Conservation (phyloP, 371 early-diverging fungal genomes). For the Mucor racemosus region DNA sequence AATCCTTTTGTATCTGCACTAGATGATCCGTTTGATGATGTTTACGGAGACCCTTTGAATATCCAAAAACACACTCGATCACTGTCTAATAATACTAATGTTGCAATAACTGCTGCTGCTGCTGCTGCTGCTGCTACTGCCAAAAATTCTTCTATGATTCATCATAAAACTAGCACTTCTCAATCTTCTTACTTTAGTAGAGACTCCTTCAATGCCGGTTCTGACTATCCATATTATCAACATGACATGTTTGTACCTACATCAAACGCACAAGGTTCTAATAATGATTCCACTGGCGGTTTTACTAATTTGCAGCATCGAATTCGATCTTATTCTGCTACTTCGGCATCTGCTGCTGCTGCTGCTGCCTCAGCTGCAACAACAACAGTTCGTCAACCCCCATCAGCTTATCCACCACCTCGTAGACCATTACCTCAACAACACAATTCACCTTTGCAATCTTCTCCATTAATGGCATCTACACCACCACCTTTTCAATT, state of each 20-base stretch:
- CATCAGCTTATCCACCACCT: background rate
- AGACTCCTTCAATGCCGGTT: background rate
- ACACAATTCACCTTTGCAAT: background rate
- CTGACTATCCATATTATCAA: background rate
- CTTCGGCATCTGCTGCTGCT: conserved; percentile 3
- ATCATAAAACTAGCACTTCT: conserved; percentile 38
- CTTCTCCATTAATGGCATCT: background rate
- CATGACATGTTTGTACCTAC: conserved; percentile 14
- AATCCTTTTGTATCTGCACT: conserved; percentile 25
- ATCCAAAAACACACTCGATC: background rate
- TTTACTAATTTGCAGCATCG: conserved; percentile 3
- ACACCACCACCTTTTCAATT: background rate
- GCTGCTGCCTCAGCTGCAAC: background rate
- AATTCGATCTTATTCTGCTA: conserved; percentile 5
- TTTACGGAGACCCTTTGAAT: conserved; percentile 17
- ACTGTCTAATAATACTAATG: background rate
- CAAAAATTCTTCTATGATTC: background rate
- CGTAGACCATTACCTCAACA: background rate
- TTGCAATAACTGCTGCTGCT: background rate
- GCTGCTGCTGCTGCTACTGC: background rate
- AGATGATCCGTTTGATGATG: conserved; percentile 48
- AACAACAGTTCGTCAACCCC: background rate
- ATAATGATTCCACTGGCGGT: background rate
- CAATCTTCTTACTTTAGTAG: conserved; percentile 42
- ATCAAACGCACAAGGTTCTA: background rate